These are phyloP conservation scores for Urtica urens DNA, from an alignment of 306 rosid species.

Conservation along the genomic window DNA sequence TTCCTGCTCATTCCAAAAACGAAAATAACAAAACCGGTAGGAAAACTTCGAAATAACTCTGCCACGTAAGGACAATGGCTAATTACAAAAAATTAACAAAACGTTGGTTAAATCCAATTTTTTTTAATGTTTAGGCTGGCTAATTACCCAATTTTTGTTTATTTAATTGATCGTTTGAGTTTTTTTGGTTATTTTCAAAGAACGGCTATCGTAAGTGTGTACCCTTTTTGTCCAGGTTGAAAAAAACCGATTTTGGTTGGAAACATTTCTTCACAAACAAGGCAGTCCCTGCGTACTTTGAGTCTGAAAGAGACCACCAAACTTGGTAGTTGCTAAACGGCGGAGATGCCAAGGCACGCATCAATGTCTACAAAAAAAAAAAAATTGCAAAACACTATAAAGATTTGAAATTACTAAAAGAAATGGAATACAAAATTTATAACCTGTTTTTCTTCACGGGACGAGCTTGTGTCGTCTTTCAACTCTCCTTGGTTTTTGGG, in stretches of 20 bases:
- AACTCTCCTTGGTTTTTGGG: slow-evolving; percentile 66
- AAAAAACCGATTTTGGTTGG: slow-evolving; percentile 57
- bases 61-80: no score
- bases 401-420: background rate
- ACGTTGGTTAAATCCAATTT: no score
- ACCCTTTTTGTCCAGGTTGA: slow-evolving; percentile 88
- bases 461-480: slow-evolving; percentile 68
- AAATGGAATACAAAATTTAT: background rate
- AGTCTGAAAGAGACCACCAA: slow-evolving; percentile 99
- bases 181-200: no score
- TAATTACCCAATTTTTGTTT: no score
- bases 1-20: no score
- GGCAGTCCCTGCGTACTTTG: slow-evolving; percentile 97
- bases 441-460: slow-evolving; percentile 83
- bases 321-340: slow-evolving; percentile 66
- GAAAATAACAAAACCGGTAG: no score
- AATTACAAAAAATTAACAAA: no score
- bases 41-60: no score
- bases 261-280: slow-evolving; percentile 71
- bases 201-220: no score
- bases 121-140: no score
- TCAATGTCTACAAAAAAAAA: slow-evolving; percentile 44
- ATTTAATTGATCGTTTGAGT: no score
- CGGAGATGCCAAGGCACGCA: slow-evolving; percentile 75
- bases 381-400: background rate